phyloP scores from a whole-genome alignment of 768 basidiomycete genomes.

The Mycena alexandri region DNA sequence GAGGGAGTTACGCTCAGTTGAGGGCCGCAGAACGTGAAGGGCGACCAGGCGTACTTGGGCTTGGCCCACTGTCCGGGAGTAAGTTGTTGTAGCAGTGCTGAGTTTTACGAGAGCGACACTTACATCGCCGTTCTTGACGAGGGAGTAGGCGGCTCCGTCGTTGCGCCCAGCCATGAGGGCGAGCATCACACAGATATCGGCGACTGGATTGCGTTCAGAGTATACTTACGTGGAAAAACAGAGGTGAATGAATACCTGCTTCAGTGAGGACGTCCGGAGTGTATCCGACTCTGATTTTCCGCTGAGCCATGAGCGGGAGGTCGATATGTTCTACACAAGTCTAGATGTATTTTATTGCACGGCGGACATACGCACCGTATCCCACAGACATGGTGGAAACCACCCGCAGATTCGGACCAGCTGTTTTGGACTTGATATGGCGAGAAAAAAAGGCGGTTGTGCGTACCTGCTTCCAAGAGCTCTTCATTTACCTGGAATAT shows the following conservation, averaged over 20 bases:
- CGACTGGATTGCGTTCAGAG: conserved; percentile 64
- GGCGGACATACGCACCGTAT: conserved; percentile 65
- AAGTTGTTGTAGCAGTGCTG: neutral
- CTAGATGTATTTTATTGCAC: neutral
- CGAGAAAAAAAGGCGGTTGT: neutral
- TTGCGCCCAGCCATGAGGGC: conserved; percentile 94
- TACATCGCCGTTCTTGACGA: conserved; percentile 81
- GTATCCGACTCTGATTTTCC: conserved; percentile 83
- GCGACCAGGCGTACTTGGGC: conserved; percentile 82
- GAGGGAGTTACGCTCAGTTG: conserved; percentile 72
- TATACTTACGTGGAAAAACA: neutral
- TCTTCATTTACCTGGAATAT: conserved; percentile 75
- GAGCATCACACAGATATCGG: conserved; percentile 91
- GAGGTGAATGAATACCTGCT: conserved; percentile 65
- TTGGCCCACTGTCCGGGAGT: conserved; percentile 60
- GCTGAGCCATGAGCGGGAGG: conserved; percentile 66
- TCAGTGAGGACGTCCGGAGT: conserved; percentile 96
- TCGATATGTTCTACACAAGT: conserved; percentile 82
- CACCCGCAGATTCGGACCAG: conserved; percentile 81
- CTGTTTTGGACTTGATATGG: conserved; percentile 49
- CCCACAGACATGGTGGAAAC: conserved; percentile 96
- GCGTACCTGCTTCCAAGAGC: conserved; percentile 69
- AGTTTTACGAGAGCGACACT: conserved; percentile 37
- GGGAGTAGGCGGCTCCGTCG: conserved; percentile 67
- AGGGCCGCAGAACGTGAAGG: conserved; percentile 87